phyloP scores from a whole-genome alignment of 1,139 yeast genomes.

The Meyerozyma sp. region DNA sequence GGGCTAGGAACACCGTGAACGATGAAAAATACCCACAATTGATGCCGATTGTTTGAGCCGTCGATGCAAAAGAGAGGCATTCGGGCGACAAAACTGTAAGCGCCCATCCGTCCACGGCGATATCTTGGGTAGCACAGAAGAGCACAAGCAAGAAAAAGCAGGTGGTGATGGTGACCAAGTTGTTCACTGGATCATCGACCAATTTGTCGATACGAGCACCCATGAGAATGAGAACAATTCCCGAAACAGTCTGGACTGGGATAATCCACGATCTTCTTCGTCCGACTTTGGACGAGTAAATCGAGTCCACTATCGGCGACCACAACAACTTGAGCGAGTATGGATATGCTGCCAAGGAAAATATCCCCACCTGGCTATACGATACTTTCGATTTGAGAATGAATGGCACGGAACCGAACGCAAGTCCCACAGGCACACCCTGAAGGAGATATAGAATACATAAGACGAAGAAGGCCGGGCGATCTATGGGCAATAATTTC shows the following conservation, averaged over 20 bases:
- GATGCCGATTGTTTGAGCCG: constrained; percentile 94
- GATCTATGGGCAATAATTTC: constrained; percentile 27
- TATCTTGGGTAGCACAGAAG: constrained; percentile 95
- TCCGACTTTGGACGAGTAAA: constrained; percentile 64
- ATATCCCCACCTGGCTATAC: constrained; percentile 88
- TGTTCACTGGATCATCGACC: constrained; percentile 50
- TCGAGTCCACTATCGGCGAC: constrained; percentile 94
- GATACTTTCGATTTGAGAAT: constrained; percentile 73
- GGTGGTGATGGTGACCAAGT: constrained; percentile 50
- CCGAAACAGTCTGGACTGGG: constrained; percentile 80
- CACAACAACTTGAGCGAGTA: constrained; percentile 86
- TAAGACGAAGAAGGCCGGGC: constrained; percentile 69
- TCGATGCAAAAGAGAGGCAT: constrained; percentile 88
- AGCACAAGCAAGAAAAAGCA: constrained; percentile 75
- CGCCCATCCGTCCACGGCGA: constrained; percentile 99
- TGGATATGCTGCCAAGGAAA: constrained; percentile 90
- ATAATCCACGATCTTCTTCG: constrained; percentile 92
- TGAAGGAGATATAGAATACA: constrained; percentile 75
- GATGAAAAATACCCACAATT: constrained; percentile 90
- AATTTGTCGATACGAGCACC: constrained; percentile 57
- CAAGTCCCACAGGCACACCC: constrained; percentile 94
- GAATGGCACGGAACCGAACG: constrained; percentile 95
- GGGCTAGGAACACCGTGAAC: constrained; percentile 85
- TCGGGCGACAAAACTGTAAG: constrained; percentile 74
- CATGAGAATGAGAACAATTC: constrained; percentile 57